These are phyloP conservation scores for Ogataea kodamae DNA, from an alignment of 805 yeast genomes.

Conservation along the genomic window DNA sequence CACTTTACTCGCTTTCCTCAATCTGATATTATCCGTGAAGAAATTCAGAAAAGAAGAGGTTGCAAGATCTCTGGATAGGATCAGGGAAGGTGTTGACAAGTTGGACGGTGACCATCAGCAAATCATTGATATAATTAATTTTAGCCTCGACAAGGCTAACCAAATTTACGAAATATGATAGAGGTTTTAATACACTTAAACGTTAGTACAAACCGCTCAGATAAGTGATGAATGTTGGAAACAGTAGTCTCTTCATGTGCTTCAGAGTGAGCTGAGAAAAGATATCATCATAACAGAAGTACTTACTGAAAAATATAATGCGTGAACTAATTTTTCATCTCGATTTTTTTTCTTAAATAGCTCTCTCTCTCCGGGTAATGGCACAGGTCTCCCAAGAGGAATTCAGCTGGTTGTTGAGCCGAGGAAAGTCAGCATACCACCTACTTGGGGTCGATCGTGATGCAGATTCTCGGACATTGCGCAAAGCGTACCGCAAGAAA, in stretches of 20 bases:
- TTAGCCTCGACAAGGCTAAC: slow-evolving; percentile 22
- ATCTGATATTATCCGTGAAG: slow-evolving; percentile 38
- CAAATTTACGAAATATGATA: slow-evolving; percentile 11
- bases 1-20: slow-evolving; percentile 52
- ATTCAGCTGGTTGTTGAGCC: slow-evolving; percentile 21
- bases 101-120: slow-evolving; percentile 2
- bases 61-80: slow-evolving; percentile 1
- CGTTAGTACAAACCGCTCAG: slow-evolving; percentile 23
- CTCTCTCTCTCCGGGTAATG: slow-evolving; percentile 11
- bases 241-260: slow-evolving; percentile 46
- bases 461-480: slow-evolving; percentile 5
- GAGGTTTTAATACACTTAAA: neutral
- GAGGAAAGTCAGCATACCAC: slow-evolving; percentile 18
- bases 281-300: slow-evolving; percentile 42
- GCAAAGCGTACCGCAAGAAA: slow-evolving; percentile 30
- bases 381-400: slow-evolving; percentile 14
- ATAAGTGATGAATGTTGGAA: slow-evolving; percentile 48
- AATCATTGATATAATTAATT: slow-evolving; percentile 17
- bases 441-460: slow-evolving; percentile 8
- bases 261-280: slow-evolving; percentile 60
- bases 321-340: slow-evolving; percentile 2
- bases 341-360: slow-evolving; percentile 1
- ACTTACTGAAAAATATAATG: slow-evolving; percentile 4
- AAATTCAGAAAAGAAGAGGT: slow-evolving; percentile 11
- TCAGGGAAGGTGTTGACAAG: slow-evolving; percentile 2